Evolutionary conservation across 2,329 filamentous ascomycete genomes (phyloP), one percentile per base, ranked within the genome.

Genomic region (Phialocephala subalpina): DNA sequence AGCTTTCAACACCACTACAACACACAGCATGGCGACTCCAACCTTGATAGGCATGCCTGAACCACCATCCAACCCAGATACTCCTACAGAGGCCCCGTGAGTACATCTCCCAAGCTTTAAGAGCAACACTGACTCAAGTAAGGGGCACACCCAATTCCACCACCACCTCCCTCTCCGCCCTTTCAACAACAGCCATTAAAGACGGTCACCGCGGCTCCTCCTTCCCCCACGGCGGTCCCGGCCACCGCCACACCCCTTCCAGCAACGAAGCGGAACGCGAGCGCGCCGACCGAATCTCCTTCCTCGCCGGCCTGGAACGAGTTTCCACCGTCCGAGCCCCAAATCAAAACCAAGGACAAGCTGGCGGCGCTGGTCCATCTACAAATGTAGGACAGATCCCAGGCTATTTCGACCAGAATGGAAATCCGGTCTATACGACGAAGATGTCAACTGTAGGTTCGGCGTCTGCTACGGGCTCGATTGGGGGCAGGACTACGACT

Each of bases 181-280:
- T 98, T 57, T 97, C 93, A 18, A 97, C 95, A 20, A 96, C 93
- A 14, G 95, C 95, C 60, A 97, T 97, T 84, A 97, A 97, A 80
- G 95, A 98, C 77, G 95, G 95, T 73, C 93, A 97, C 76, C 92
- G 93, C 67, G 95, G 95, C 69, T 89, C 94, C 76, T 85, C 90
- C 33, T 87, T 89, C 33, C 85, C 89, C 63, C 83, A 86, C 64
- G 78, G 84, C 73, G 80, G 87, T 77, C 78, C 87, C 72, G 80
- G 86, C 73, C 82, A 89, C 77, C 80, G 88, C 74, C 83, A 86
- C 73, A 82, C 85, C 71, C 79, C 87, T 7, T 91, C 89, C 22
- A 87, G 87, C 62, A 91, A 87, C 71, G 95, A 91, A 74, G 89
- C 96, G 67, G 94, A 97, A 74, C 94, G 94, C 69, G 94, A 97